A percentile compares a stretch with the other conserved stretches of the same genome.
Evolutionary conservation across 2,329 filamentous ascomycete species (phyloP).

Genomic region (Simplicillium sp.): DNA sequence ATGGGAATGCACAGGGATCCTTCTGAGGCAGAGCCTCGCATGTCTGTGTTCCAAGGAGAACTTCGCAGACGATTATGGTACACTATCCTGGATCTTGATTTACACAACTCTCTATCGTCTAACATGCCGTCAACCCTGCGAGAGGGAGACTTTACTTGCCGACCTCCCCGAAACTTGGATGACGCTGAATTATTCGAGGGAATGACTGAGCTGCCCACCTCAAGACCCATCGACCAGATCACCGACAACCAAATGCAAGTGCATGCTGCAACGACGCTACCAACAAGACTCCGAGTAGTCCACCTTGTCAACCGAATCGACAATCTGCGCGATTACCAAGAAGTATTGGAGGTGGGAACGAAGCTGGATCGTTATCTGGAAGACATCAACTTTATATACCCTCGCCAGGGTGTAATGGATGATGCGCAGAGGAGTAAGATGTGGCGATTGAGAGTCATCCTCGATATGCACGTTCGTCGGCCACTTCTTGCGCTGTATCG

Average conservation of each 20-base stretch:
- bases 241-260: slow-evolving; percentile 46
- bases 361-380: slow-evolving; percentile 44
- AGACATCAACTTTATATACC: slow-evolving; percentile 43
- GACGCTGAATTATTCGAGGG: slow-evolving; percentile 38
- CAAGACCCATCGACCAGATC: slow-evolving; percentile 39
- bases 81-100: slow-evolving; percentile 46
- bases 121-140: slow-evolving; percentile 41
- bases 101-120: slow-evolving; percentile 43
- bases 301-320: slow-evolving; percentile 42
- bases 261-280: slow-evolving; percentile 41
- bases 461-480: slow-evolving; percentile 45
- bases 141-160: slow-evolving; percentile 44
- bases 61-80: slow-evolving; percentile 46
- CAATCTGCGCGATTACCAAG: slow-evolving; percentile 39
- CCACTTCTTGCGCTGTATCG: slow-evolving; percentile 44
- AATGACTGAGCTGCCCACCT: slow-evolving; percentile 37
- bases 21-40: slow-evolving; percentile 38
- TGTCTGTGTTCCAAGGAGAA: slow-evolving; percentile 42
- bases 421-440: slow-evolving; percentile 36
- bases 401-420: slow-evolving; percentile 31
- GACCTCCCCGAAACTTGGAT: slow-evolving; percentile 42
- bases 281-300: slow-evolving; percentile 37
- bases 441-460: slow-evolving; percentile 39
- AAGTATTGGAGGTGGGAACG: slow-evolving; percentile 42
- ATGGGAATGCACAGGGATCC: slow-evolving; percentile 51